Base-by-base conservation (phyloP, 306 rosid species). In the Abrus pulchellus region DNA sequence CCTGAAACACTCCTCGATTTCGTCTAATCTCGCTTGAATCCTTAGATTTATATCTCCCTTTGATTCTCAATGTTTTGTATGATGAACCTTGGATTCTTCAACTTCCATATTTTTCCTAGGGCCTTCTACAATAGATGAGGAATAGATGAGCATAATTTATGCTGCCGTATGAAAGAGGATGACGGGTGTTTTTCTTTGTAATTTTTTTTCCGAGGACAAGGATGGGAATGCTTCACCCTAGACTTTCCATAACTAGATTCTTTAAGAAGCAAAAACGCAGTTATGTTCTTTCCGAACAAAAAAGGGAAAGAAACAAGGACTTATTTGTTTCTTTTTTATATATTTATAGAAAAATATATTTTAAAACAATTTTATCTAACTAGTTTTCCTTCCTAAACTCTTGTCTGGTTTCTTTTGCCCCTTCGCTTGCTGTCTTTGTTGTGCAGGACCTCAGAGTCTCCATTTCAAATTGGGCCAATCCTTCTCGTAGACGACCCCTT, bases 391-490 rank as follows among this genome's bases (percentile, higher is more conserved):
- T 27, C 55, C 29, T 40, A 28, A 50, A 28, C 43, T 28, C 5
- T 38, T 61, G 41, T 1, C 33, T 61, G 32, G 67, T 32, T 60
- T 1, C 45, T 28, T 20, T 20, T 20, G 20, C 29, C 45, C 47
- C 20, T 3, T 6, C 29, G 28, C 62, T 50, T 38, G 9, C 50
- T 72, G 50, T 53, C 14, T 7, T 43, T 84, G 3, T 73, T 72
- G 54, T 77, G 80, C 92, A 95, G 99, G 99, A 93, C 92, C 9
- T 86, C 92, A 9, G 91, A 79, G 27, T 89, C 52, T 78, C 53
- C 98, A 33, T 93, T 93, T 77, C 94, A 93, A 90, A 93, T 95
- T 60, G 98, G 99, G 80, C 98, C 98, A 45, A 83, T 95, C 84
- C 92, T 95, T 50, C 72, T 91, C 34, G 87, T 90, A 59, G 87